Conservation (phyloP, 164 flowering plant species). For the Stephania yunnanensis region DNA sequence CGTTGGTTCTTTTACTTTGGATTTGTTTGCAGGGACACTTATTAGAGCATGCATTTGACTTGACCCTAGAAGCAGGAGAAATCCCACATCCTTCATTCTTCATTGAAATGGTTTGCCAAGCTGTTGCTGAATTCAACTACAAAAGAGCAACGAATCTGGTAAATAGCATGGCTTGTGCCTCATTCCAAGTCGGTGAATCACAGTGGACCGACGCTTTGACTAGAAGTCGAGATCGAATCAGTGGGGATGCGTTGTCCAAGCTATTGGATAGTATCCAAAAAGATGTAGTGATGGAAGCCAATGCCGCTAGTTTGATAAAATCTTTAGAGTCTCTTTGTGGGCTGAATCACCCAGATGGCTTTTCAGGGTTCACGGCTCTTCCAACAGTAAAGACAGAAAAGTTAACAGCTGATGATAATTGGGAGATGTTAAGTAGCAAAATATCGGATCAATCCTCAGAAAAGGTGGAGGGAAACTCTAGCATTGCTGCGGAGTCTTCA, state of each 20-base stretch:
- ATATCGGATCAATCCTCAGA: not conserved
- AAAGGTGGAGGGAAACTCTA: not conserved
- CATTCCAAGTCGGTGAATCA: conserved; percentile 56
- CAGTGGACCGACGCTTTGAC: conserved; percentile 67
- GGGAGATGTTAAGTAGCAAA: not conserved
- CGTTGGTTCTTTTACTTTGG: conserved; percentile 2
- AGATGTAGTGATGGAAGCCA: conserved; percentile 37
- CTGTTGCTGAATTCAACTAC: conserved; percentile 32
- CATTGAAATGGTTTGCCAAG: conserved; percentile 67
- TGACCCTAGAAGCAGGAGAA: conserved; percentile 71
- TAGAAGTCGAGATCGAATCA: conserved; percentile 35
- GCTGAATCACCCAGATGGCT: conserved; percentile 10
- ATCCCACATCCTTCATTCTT: conserved; percentile 57
- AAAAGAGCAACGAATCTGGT: conserved; percentile 49
- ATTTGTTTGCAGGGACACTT: conserved; percentile 53
- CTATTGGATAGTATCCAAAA: conserved; percentile 32
- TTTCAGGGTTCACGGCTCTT: conserved; percentile 6
- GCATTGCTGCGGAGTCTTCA: not conserved
- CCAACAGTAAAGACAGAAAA: not conserved
- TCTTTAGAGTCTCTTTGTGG: conserved; percentile 46
- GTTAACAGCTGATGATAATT: not conserved
- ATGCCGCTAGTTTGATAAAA: conserved; percentile 41
- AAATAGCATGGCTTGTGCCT: conserved; percentile 58
- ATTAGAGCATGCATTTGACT: conserved; percentile 84
- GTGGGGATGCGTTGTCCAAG: conserved; percentile 27